Percentiles rank a stretch among this genome's conserved stretches.
These are phyloP conservation scores for Leishmania braziliensis DNA, from an alignment of 208 protist species.

Conservation along the genomic window DNA sequence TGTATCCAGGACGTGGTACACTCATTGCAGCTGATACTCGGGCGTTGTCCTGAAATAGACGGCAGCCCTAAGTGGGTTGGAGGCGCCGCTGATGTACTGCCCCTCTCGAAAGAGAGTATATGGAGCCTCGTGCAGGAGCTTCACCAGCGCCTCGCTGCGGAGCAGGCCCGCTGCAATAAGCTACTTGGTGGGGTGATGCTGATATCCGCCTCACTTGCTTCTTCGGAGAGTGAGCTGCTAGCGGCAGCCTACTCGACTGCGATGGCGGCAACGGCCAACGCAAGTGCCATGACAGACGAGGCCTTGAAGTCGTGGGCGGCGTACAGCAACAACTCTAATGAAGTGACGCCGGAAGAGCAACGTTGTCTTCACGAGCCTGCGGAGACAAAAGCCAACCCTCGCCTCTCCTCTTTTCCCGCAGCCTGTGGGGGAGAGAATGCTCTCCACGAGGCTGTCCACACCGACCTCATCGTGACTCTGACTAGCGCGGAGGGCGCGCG, in stretches of 20 bases:
- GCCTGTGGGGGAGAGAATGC: not conserved
- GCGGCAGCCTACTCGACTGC: not conserved
- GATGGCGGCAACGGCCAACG: not conserved
- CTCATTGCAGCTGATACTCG: not conserved
- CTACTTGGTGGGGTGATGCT: not conserved
- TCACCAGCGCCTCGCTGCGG: not conserved
- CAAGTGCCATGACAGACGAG: not conserved
- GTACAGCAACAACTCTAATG: not conserved
- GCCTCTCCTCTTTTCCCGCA: not conserved
- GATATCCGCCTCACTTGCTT: not conserved
- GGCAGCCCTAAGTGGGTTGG: not conserved
- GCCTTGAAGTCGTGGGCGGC: not conserved
- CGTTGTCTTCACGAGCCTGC: not conserved
- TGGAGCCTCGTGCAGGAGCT: not conserved
- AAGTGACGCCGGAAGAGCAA: not conserved
- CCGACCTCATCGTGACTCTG: not conserved
- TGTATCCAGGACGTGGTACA: constrained; percentile 1
- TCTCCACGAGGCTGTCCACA: not conserved
- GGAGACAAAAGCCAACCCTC: not conserved
- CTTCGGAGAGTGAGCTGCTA: not conserved
- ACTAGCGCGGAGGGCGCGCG: not conserved
- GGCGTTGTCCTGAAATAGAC: not conserved
- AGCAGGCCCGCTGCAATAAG: not conserved
- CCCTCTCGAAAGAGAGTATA: not conserved
- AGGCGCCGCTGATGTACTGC: not conserved